These are phyloP conservation scores for Epichloe bromicola DNA, from an alignment of 2,329 filamentous ascomycete genomes.

Conservation along the genomic window DNA sequence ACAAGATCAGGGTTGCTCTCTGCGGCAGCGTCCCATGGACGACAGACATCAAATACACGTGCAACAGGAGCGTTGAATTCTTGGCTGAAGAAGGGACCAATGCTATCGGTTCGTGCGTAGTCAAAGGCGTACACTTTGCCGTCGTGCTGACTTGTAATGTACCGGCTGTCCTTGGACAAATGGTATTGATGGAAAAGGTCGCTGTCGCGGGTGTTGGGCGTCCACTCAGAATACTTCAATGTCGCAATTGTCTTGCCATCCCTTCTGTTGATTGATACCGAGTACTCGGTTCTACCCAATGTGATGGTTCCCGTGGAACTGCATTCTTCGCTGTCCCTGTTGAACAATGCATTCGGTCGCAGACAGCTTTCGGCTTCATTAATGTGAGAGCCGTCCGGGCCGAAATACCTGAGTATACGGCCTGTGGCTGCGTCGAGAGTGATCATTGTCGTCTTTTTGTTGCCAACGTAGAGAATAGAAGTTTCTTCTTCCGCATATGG, in stretches of 20 bases:
- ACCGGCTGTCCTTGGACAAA: slow-evolving; percentile 69
- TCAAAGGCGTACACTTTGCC: slow-evolving; percentile 75
- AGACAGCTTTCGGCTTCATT: slow-evolving; percentile 65
- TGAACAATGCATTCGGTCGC: slow-evolving; percentile 51
- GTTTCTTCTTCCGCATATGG: slow-evolving; percentile 59
- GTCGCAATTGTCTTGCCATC: slow-evolving; percentile 71
- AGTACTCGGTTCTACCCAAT: slow-evolving; percentile 80
- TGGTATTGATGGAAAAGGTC: slow-evolving; percentile 79
- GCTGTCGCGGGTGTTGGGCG: slow-evolving; percentile 77
- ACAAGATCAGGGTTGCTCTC: slow-evolving; percentile 65
- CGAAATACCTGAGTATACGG: slow-evolving; percentile 71
- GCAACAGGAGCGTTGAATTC: slow-evolving; percentile 67
- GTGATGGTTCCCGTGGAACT: slow-evolving; percentile 69
- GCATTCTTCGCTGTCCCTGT: slow-evolving; percentile 61
- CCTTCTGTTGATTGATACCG: slow-evolving; percentile 66
- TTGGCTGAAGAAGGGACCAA: slow-evolving; percentile 49
- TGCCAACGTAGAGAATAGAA: slow-evolving; percentile 76
- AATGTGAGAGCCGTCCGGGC: slow-evolving; percentile 54
- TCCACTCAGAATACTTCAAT: slow-evolving; percentile 89
- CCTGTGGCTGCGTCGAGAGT: slow-evolving; percentile 82
- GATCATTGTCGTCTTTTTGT: slow-evolving; percentile 82
- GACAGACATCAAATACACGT: slow-evolving; percentile 77
- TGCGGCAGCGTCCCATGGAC: slow-evolving; percentile 49
- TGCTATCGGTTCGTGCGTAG: slow-evolving; percentile 39
- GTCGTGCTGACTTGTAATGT: slow-evolving; percentile 78